Evolutionary conservation across 257 asterid species (phyloP), one percentile per base, ranked within the genome.

Genomic region (Eustoma russellianum): DNA sequence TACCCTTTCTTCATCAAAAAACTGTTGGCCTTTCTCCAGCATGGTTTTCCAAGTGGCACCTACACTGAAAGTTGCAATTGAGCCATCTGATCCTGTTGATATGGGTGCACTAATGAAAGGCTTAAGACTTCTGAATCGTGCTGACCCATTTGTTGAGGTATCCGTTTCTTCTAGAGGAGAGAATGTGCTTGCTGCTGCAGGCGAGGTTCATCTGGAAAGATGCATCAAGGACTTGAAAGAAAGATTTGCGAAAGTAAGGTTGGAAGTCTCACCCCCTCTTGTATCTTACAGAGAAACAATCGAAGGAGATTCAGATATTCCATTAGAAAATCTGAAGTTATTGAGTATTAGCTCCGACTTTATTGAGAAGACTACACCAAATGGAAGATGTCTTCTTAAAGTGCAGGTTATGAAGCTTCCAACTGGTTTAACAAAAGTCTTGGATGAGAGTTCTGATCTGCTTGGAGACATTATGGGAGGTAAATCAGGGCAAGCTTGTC

Each of bases 201-300:
- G 98, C 15, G 98, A 90, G 67, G 98, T 86, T 72, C 98, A 90
- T 70, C 73, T 90, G 13, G 95, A 90, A 74, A 90, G 98, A 77
- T 90, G 98, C 67, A 69, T 90, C 15, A 79, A 86, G 52, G 98
- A 90, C 76, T 71, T 86, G 60, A 82, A 82, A 79, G 96, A 90
- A 43, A 77, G 96, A 70, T 90, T 90, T 68, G 96, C 98, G 35
- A 86, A 77, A 71, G 85, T 86, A 60, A 83, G 74, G 53, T 56
- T 90, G 73, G 83, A 73, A 78, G 96, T 82, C 53, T 90, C 98
- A 43, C 82, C 91, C 15, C 98, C 98, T 34, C 96, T 90, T 17
- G 98, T 90, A 44, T 82, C 98, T 9, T 86, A 74, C 60, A 82
- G 69, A 68, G 98, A 90, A 76, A 86, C 98, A 24, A 86, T 90